These are phyloP conservation scores for Termitomyces sp. DNA, from an alignment of 768 basidiomycete species.

Conservation along the genomic window DNA sequence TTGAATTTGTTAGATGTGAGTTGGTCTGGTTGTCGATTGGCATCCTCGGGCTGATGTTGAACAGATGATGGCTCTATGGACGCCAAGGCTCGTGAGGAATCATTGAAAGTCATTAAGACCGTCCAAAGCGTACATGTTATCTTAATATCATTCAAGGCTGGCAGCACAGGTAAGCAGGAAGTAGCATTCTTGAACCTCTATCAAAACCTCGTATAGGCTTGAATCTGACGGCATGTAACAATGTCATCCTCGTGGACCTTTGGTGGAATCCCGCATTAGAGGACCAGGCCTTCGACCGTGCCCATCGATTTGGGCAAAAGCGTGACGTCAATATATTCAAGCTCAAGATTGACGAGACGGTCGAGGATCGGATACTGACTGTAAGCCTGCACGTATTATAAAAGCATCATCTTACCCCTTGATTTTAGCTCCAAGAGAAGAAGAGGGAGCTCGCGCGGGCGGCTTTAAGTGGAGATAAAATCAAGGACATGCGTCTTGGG, in stretches of 20 bases:
- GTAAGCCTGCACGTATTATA: constrained; percentile 32
- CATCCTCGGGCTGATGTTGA: constrained; percentile 5
- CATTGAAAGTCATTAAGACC: constrained; percentile 69
- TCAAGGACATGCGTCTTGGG: constrained; percentile 80
- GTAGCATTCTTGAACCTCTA: not conserved
- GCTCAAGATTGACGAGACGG: constrained; percentile 80
- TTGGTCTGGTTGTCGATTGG: constrained; percentile 16
- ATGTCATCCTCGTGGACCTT: constrained; percentile 88
- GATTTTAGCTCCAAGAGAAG: constrained; percentile 74
- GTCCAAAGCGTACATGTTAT: constrained; percentile 65
- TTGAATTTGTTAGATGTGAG: constrained; percentile 86
- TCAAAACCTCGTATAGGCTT: constrained; percentile 49
- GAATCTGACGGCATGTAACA: constrained; percentile 90
- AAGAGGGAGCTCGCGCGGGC: constrained; percentile 84
- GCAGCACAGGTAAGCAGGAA: constrained; percentile 66
- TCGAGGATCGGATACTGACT: constrained; percentile 82
- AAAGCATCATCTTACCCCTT: not conserved
- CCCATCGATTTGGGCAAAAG: constrained; percentile 87
- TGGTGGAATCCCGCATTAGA: constrained; percentile 96
- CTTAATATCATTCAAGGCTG: constrained; percentile 95
- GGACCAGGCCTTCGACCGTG: constrained; percentile 93
- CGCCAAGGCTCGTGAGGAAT: constrained; percentile 69
- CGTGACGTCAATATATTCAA: constrained; percentile 87
- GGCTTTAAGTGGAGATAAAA: constrained; percentile 83
- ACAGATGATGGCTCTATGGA: constrained; percentile 89